phyloP scores from a whole-genome alignment of 306 rosid species.

The Ammopiptanthus mongolicus region DNA sequence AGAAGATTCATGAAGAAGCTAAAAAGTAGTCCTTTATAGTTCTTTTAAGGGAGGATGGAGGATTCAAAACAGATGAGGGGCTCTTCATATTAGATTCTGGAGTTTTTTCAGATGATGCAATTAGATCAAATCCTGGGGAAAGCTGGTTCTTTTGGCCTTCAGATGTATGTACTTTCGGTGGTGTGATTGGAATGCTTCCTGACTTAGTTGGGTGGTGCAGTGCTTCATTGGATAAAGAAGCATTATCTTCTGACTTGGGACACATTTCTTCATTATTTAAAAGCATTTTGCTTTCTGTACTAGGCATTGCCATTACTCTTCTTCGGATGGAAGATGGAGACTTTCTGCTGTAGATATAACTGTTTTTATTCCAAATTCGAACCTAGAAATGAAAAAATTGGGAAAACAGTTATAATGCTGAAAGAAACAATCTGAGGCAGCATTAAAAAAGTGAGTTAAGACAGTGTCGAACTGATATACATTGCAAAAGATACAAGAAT shows the following conservation, averaged over 20 bases:
- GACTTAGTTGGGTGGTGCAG: conserved; percentile 3
- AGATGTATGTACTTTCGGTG: conserved; percentile 50
- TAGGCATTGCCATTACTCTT: conserved; percentile 81
- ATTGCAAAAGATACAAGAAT: not conserved
- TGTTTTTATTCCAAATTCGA: conserved; percentile 60
- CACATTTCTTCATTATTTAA: conserved; percentile 28
- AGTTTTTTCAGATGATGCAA: conserved; percentile 48
- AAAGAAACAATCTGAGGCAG: not conserved
- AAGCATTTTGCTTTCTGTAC: conserved; percentile 43
- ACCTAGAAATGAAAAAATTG: conserved; percentile 40
- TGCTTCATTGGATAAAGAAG: conserved; percentile 16
- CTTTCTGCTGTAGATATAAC: conserved; percentile 23
- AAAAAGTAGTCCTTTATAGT: conserved; percentile 86
- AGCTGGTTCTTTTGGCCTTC: conserved; percentile 41
- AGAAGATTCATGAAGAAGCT: conserved; percentile 33
- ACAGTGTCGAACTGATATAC: not conserved
- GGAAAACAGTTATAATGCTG: not conserved
- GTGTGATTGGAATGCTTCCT: conserved; percentile 31
- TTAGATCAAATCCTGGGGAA: conserved; percentile 27
- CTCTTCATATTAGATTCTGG: conserved; percentile 73
- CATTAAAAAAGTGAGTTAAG: not conserved
- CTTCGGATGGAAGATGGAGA: conserved; percentile 54
- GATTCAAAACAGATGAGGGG: conserved; percentile 88
- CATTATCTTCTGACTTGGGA: conserved; percentile 18
- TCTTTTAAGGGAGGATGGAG: conserved; percentile 78